Base-by-base conservation (phyloP, 2,329 filamentous ascomycete species). In the Sclerotinia subarctica region DNA sequence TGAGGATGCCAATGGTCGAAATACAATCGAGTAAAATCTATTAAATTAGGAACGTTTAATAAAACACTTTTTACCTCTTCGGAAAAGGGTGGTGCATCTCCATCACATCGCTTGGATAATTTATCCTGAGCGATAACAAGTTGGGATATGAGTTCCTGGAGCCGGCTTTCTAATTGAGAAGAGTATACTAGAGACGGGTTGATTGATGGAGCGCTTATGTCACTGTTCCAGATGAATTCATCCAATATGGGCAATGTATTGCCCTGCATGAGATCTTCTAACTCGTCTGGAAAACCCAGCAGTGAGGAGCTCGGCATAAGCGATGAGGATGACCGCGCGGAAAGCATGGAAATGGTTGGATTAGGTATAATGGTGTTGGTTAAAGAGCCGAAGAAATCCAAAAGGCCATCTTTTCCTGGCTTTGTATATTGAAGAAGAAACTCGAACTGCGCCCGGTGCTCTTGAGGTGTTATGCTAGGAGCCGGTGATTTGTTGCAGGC, bases 21-120 rank as follows among this genome's bases (percentile, higher is more conserved):
- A 44, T 58, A 70, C 5, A 82, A 73, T 4, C 73, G 72, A 10
- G 79, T 72, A 68, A 79, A 82, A 64, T 79, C 80, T 26, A 76
- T 76, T 26, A 81, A 78, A 46, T 78, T 78, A 1, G 74, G 72
- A 0, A 78, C 78, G 0, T 78, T 81, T 21, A 81, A 72, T 8
- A 62, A 38, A 38, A 51, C 29, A 19, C 2, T 62, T 8, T 35
- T 62, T 0, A 38, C 35, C n/a, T 51, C 59, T 17, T 51, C 59
- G 3, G 59, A 51, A 26, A 62, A 51, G 2, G 21, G 15, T 15
- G 59, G 59, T 10, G 26, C n/a, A 8, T 38, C 46, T 38, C 29
- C 58, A 35, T 51, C 46, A 47, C 11, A 47, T 11, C n/a, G 8
- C 19, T 51, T 15, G 15, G 5, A 35, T 38, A 62, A 8, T 62